A percentile compares a stretch with the other conserved stretches of the same genome.
Evolutionary conservation across 345 rosid genomes (phyloP).

Genomic region (Camelina hispida): DNA sequence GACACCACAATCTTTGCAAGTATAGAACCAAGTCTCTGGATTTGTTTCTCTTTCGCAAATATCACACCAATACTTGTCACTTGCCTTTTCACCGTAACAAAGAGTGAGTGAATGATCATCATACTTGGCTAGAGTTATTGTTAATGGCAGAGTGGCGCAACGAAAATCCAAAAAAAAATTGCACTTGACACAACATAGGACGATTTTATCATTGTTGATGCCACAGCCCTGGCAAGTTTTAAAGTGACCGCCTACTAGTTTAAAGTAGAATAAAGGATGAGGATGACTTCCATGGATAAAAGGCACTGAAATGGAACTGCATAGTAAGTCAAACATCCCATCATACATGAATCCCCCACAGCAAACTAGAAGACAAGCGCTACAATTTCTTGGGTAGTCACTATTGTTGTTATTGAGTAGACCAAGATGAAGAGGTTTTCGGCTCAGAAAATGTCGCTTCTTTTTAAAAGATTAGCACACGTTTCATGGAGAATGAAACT

Average conservation of each 20-base stretch:
- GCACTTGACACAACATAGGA: background rate
- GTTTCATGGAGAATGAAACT: background rate
- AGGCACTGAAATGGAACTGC: too few species aligned
- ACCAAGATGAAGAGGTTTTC: background rate
- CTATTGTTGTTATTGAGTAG: too few species aligned
- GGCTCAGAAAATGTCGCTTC: background rate
- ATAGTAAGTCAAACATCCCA: too few species aligned
- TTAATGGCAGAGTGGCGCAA: background rate
- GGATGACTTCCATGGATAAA: too few species aligned
- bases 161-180: background rate
- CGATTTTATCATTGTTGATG: too few species aligned
- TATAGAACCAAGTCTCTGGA: conserved; percentile 15
- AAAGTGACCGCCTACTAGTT: too few species aligned
- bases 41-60: conserved; percentile 10
- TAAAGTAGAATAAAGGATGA: background rate
- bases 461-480: background rate
- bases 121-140: background rate
- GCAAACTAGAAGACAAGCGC: too few species aligned
- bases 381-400: too few species aligned
- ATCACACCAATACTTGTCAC: conserved; percentile 26
- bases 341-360: too few species aligned
- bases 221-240: background rate
- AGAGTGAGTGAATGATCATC: conserved; percentile 24
- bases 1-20: background rate
- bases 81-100: conserved; percentile 13